phyloP scores from a whole-genome alignment of 257 asterid genomes.

The Striga asiatica region DNA sequence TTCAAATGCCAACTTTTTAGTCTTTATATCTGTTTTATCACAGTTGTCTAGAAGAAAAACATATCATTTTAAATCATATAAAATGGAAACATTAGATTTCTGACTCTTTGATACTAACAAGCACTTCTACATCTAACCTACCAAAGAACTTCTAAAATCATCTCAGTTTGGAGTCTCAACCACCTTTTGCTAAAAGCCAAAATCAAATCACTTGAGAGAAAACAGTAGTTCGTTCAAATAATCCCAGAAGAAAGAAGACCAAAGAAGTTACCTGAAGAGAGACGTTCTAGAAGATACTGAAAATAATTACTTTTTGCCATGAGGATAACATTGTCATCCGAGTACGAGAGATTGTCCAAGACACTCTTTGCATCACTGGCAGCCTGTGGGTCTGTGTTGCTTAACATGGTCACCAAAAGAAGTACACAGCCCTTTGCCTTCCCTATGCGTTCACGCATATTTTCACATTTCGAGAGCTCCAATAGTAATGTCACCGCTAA shows the following conservation, averaged over 20 bases:
- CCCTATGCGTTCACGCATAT: conserved; percentile 36
- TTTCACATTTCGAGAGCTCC: conserved; percentile 41
- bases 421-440: conserved; percentile 57
- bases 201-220: neutral
- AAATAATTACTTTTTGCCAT: conserved; percentile 59
- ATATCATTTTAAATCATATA: too few species aligned
- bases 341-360: conserved; percentile 52
- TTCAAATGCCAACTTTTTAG: too few species aligned
- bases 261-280: conserved; percentile 41
- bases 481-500: conserved; percentile 40
- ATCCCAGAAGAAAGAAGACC: neutral
- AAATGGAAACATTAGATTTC: too few species aligned
- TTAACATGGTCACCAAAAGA: conserved; percentile 45
- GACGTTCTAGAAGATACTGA: conserved; percentile 43
- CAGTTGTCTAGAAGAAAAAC: too few species aligned
- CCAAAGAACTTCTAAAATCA: too few species aligned
- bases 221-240: neutral
- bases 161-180: neutral
- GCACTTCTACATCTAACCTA: too few species aligned
- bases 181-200: neutral
- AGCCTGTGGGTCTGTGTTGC: conserved; percentile 43
- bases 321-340: conserved; percentile 50
- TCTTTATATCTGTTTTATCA: too few species aligned
- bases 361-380: conserved; percentile 36
- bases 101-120: too few species aligned